These are phyloP conservation scores for Falciphora oryzae DNA, from an alignment of 2,329 filamentous ascomycete genomes.

Conservation along the genomic window DNA sequence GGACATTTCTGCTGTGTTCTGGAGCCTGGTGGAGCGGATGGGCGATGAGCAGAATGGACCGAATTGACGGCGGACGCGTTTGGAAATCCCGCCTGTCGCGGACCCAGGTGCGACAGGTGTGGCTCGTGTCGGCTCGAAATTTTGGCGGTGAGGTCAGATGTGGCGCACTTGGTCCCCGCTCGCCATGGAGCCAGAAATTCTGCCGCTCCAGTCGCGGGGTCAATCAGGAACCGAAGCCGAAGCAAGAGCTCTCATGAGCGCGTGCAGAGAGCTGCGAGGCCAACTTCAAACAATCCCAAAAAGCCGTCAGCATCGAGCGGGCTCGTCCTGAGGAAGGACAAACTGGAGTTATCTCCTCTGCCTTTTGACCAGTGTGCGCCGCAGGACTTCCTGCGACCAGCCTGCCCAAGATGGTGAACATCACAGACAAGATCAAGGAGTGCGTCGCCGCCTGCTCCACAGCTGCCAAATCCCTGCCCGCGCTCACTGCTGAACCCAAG, in stretches of 20 bases:
- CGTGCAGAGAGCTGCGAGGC: not conserved
- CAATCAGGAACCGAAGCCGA: not conserved
- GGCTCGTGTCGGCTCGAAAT: slow-evolving; percentile 1
- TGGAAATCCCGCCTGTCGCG: slow-evolving; percentile 2
- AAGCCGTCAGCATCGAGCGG: not conserved
- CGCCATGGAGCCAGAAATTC: slow-evolving; percentile 7
- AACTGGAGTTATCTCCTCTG: not conserved
- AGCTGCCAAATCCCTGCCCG: not conserved
- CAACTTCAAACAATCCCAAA: not conserved
- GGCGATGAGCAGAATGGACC: not conserved
- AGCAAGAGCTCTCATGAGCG: not conserved
- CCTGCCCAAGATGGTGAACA: slow-evolving; percentile 80
- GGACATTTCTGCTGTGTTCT: slow-evolving; percentile 16
- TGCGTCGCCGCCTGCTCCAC: slow-evolving; percentile 38
- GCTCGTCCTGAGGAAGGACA: not conserved
- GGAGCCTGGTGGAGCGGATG: not conserved
- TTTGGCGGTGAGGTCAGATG: not conserved
- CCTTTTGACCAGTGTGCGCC: slow-evolving; percentile 1
- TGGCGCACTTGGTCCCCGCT: not conserved
- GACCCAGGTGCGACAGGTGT: not conserved
- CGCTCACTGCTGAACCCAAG: not conserved
- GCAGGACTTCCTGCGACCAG: not conserved
- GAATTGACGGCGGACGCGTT: not conserved
- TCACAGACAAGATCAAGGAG: slow-evolving; percentile 99
- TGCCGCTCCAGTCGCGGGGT: slow-evolving; percentile 7